phyloP scores from a whole-genome alignment of 1,139 yeast species.

The Suhomyces wounanorum region DNA sequence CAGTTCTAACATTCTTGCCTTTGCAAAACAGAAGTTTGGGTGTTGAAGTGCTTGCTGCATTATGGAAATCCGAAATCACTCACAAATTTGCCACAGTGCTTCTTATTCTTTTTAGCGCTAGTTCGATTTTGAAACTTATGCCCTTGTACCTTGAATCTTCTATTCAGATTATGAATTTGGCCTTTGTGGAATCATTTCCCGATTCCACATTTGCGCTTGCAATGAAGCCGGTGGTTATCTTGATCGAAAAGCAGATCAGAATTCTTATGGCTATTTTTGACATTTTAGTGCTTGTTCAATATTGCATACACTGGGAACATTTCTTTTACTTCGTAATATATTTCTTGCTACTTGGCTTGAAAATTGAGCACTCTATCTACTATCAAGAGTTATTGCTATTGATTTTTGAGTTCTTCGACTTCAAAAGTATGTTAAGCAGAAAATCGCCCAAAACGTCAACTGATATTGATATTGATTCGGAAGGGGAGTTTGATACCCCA shows the following conservation, averaged over 20 bases:
- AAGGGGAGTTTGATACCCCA: background rate
- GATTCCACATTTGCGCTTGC: constrained; percentile 32
- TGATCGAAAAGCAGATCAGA: constrained; percentile 39
- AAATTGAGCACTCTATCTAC: constrained; percentile 47
- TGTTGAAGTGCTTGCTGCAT: background rate
- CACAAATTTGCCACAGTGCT: constrained; percentile 32
- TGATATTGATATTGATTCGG: background rate
- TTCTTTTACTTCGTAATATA: constrained; percentile 37
- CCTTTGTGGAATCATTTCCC: constrained; percentile 40
- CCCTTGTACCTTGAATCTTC: constrained; percentile 51
- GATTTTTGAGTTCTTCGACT: too few relatives aligned
- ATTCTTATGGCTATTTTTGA: constrained; percentile 43
- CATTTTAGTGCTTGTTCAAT: constrained; percentile 29
- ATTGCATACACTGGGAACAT: constrained; percentile 30
- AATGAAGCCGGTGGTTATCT: constrained; percentile 33
- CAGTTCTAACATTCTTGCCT: background rate
- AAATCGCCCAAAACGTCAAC: too few relatives aligned
- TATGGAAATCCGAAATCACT: background rate
- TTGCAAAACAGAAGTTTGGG: background rate
- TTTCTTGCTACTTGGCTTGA: constrained; percentile 36
- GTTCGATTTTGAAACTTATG: constrained; percentile 37
- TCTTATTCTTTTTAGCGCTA: constrained; percentile 27
- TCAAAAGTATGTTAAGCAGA: too few relatives aligned
- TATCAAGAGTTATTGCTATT: constrained; percentile 31
- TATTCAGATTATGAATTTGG: constrained; percentile 40